phyloP scores from a whole-genome alignment of 2,329 filamentous ascomycete genomes.

The Monosporascus sp. region DNA sequence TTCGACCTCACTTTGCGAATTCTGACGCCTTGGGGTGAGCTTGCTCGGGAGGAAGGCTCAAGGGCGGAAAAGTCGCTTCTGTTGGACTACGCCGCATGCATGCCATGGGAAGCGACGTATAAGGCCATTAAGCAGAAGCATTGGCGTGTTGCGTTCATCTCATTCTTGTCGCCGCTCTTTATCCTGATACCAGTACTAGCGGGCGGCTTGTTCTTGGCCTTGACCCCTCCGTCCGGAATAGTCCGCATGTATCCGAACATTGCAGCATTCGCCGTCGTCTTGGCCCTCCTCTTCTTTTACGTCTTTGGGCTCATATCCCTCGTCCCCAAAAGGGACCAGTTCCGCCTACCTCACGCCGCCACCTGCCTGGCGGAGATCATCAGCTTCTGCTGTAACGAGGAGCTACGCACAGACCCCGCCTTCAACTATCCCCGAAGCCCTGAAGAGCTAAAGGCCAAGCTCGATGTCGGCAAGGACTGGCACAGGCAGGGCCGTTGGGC shows the following conservation, averaged over 20 bases:
- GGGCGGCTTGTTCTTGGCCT: conserved; percentile 68
- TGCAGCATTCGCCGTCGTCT: conserved; percentile 66
- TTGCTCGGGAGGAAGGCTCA: conserved; percentile 52
- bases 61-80: conserved; percentile 60
- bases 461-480: conserved; percentile 50
- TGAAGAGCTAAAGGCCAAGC: conserved; percentile 60
- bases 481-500: conserved; percentile 48
- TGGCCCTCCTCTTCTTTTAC: conserved; percentile 68
- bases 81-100: conserved; percentile 63
- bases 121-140: conserved; percentile 57
- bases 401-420: conserved; percentile 64
- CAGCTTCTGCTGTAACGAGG: conserved; percentile 69
- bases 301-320: conserved; percentile 57
- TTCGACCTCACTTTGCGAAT: conserved; percentile 62
- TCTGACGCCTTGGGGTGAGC: conserved; percentile 64
- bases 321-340: conserved; percentile 54
- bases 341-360: conserved; percentile 68
- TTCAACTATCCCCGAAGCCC: conserved; percentile 66
- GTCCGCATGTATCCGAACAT: conserved; percentile 69
- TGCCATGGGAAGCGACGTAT: conserved; percentile 55
- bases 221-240: conserved; percentile 48
- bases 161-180: conserved; percentile 53
- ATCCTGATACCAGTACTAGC: conserved; percentile 61
- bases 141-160: conserved; percentile 59
- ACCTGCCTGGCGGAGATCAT: conserved; percentile 71